phyloP scores from a whole-genome alignment of 352 stramenopile species.

The Plasmopara halstedii region DNA sequence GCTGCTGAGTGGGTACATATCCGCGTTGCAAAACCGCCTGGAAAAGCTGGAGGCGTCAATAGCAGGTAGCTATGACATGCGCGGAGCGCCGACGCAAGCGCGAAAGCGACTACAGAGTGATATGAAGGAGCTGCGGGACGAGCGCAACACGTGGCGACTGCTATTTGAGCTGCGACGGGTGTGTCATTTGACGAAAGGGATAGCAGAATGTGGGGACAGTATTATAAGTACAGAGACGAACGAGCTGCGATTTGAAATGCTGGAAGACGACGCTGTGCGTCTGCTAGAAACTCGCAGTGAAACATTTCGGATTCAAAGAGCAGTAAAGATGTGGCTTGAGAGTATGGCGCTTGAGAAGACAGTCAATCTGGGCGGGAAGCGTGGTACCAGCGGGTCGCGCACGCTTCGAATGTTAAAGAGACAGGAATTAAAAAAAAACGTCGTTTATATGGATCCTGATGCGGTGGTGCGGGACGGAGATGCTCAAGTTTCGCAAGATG shows the following conservation, averaged over 20 bases:
- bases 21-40: slow-evolving; percentile 57
- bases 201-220: slow-evolving; percentile 21
- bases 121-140: slow-evolving; percentile 61
- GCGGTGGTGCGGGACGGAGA: slow-evolving; percentile 59
- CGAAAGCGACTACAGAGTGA: slow-evolving; percentile 35
- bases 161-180: slow-evolving; percentile 67
- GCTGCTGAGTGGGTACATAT: slow-evolving; percentile 66
- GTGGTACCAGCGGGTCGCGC: slow-evolving; percentile 35
- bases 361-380: slow-evolving; percentile 52
- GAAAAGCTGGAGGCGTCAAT: slow-evolving; percentile 41
- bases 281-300: slow-evolving; percentile 54
- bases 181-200: slow-evolving; percentile 27
- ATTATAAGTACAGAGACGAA: slow-evolving; percentile 32
- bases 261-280: slow-evolving; percentile 67
- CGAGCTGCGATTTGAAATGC: slow-evolving; percentile 62
- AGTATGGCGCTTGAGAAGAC: slow-evolving; percentile 66
- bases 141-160: slow-evolving; percentile 80
- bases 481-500: slow-evolving; percentile 51
- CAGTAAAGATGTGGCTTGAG: slow-evolving; percentile 76
- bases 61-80: slow-evolving; percentile 10
- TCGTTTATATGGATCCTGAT: slow-evolving; percentile 64
- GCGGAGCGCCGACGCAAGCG: slow-evolving; percentile 11
- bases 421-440: slow-evolving; percentile 22
- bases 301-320: slow-evolving; percentile 58
- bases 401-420: slow-evolving; percentile 62